These are phyloP conservation scores for Schrenkiella parvula DNA, from an alignment of 345 rosid species.

Conservation along the genomic window DNA sequence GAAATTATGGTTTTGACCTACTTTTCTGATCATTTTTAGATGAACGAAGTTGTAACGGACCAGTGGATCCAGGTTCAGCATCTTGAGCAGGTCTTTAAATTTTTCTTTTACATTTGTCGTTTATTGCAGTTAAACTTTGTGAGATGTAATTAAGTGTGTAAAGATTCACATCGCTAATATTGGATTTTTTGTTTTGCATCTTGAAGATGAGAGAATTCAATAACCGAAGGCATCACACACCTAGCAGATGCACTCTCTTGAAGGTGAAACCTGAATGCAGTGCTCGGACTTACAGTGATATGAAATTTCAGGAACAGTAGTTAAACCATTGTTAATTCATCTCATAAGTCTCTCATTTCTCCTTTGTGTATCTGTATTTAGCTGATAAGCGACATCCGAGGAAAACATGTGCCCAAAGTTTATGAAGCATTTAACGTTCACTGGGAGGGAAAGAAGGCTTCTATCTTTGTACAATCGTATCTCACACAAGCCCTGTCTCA, in stretches of 20 bases:
- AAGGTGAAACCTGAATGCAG: constrained; percentile 8
- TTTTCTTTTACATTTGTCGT: not conserved
- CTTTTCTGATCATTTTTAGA: constrained; percentile 10
- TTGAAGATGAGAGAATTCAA: constrained; percentile 25
- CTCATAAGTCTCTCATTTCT: not conserved
- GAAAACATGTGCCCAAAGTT: constrained; percentile 35
- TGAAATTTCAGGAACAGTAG: not conserved
- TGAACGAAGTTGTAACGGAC: constrained; percentile 3
- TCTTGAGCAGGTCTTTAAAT: constrained; percentile 22
- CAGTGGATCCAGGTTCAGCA: constrained; percentile 27
- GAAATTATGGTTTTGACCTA: not conserved
- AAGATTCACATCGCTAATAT: not conserved
- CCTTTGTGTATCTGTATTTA: constrained; percentile 9
- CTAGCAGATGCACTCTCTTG: constrained; percentile 13
- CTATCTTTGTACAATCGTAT: constrained; percentile 25
- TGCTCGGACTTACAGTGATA: not conserved
- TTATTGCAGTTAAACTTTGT: not conserved
- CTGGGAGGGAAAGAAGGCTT: constrained; percentile 27
- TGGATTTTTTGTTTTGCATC: not conserved
- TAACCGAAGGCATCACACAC: constrained; percentile 17
- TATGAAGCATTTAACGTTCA: constrained; percentile 21
- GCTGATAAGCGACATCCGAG: constrained; percentile 38
- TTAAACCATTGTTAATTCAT: not conserved
- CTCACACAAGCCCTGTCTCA: constrained; percentile 35
- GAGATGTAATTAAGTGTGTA: not conserved